These are phyloP conservation scores for Psidium friedrichsthalianum DNA, from an alignment of 345 rosid genomes.

Conservation along the genomic window DNA sequence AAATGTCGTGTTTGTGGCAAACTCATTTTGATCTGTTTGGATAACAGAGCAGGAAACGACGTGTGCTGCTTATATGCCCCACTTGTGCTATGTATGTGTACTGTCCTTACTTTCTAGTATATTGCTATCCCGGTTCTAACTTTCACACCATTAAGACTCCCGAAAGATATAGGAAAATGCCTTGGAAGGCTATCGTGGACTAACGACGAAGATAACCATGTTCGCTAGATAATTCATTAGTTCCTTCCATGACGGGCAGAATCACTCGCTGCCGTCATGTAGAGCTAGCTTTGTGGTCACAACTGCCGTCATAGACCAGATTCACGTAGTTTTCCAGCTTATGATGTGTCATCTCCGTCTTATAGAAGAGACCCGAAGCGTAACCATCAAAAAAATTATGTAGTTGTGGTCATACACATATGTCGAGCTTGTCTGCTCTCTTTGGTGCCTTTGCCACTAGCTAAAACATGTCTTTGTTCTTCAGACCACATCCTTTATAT, in stretches of 20 bases:
- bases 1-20: no score
- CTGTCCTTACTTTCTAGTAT: not conserved
- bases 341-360: not conserved
- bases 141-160: not conserved
- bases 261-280: rapidly evolving
- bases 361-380: not conserved
- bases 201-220: not conserved
- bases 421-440: no score
- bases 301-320: rapidly evolving
- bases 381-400: not conserved
- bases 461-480: not conserved
- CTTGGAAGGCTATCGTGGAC: not conserved
- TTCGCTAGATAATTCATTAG: not conserved
- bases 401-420: not conserved
- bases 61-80: not conserved
- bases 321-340: not conserved
- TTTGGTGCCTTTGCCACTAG: not conserved
- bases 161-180: not conserved
- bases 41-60: no score
- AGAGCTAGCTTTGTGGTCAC: not conserved
- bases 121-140: not conserved
- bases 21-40: not conserved
- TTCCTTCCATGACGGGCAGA: not conserved
- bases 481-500: not conserved
- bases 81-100: not conserved